phyloP scores from a whole-genome alignment of 495 filamentous ascomycete genomes.

The Tuber borchii region DNA sequence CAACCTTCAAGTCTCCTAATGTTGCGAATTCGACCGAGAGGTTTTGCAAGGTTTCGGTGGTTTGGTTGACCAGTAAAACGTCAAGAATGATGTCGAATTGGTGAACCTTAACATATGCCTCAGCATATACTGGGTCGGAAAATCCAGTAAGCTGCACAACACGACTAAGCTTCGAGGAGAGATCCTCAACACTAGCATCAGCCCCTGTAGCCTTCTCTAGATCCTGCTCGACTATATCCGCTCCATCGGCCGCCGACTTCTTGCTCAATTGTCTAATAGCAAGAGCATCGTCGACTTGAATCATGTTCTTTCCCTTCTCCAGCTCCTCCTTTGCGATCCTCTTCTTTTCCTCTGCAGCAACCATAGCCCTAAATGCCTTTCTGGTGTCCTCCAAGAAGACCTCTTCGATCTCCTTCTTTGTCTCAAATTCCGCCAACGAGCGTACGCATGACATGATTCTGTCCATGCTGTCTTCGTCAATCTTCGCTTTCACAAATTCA shows the following conservation, averaged over 20 bases:
- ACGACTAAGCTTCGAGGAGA: conserved; percentile 85
- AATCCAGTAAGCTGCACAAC: conserved; percentile 98
- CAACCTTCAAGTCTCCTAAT: conserved; percentile 93
- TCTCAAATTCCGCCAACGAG: conserved; percentile 80
- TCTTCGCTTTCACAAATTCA: conserved; percentile 91
- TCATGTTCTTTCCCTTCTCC: conserved; percentile 86
- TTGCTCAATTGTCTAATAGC: conserved; percentile 87
- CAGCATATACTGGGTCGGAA: conserved; percentile 95
- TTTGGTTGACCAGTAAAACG: conserved; percentile 96
- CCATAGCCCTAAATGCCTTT: conserved; percentile 96
- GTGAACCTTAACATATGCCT: conserved; percentile 97
- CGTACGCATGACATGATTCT: conserved; percentile 95
- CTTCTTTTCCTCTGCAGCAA: conserved; percentile 96
- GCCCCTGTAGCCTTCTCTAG: conserved; percentile 91
- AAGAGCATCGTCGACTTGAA: conserved; percentile 92
- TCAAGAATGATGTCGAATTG: conserved; percentile 99
- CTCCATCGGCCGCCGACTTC: conserved; percentile 77
- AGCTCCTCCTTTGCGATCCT: conserved; percentile 80
- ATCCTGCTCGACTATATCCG: conserved; percentile 80
- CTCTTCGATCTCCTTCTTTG: conserved; percentile 80
- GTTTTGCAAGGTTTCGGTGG: conserved; percentile 91
- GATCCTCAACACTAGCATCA: conserved; percentile 69
- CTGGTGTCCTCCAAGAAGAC: conserved; percentile 94
- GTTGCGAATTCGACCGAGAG: conserved; percentile 97
- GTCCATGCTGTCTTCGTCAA: conserved; percentile 96